Evolutionary conservation across 2,329 filamentous ascomycete species (phyloP).

Genomic region (Penicillium palitans): DNA sequence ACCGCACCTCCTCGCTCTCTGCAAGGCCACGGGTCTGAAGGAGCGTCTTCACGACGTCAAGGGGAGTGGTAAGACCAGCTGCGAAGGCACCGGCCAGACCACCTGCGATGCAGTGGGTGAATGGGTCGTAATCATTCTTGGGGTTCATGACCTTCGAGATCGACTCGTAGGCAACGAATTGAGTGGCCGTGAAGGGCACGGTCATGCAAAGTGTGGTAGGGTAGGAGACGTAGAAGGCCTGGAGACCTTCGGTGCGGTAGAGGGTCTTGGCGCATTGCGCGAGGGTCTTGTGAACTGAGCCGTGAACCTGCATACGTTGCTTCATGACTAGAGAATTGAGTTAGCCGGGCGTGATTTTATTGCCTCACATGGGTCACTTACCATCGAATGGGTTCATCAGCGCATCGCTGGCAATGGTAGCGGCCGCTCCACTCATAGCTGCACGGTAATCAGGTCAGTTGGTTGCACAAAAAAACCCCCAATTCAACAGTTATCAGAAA

Average conservation of each 20-base stretch:
- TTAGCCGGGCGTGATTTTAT: neutral
- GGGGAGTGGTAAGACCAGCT: conserved; percentile 87
- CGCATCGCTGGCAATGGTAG: conserved; percentile 95
- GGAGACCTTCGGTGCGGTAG: conserved; percentile 81
- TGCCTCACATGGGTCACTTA: conserved; percentile 47
- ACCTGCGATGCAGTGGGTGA: conserved; percentile 90
- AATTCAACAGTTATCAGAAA: neutral
- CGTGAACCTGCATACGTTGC: conserved; percentile 97
- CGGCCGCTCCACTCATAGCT: conserved; percentile 91
- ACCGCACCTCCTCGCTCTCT: conserved; percentile 74
- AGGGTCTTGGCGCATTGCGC: conserved; percentile 83
- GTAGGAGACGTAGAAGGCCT: conserved; percentile 97
- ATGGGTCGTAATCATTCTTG: conserved; percentile 73
- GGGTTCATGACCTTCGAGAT: conserved; percentile 94
- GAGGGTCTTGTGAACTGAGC: conserved; percentile 88
- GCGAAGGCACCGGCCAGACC: conserved; percentile 91
- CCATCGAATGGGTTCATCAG: conserved; percentile 99
- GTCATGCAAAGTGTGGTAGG: conserved; percentile 98
- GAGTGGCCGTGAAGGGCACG: conserved; percentile 92
- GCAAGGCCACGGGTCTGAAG: conserved; percentile 89
- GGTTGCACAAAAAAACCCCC: neutral
- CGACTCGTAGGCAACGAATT: conserved; percentile 97
- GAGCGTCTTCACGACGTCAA: conserved; percentile 98
- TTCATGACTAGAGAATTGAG: conserved; percentile 73
- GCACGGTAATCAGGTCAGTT: conserved; percentile 12